Evolutionary conservation across 192 early-diverging fungal species (phyloP).

Genomic region (Coemansia sp.): DNA sequence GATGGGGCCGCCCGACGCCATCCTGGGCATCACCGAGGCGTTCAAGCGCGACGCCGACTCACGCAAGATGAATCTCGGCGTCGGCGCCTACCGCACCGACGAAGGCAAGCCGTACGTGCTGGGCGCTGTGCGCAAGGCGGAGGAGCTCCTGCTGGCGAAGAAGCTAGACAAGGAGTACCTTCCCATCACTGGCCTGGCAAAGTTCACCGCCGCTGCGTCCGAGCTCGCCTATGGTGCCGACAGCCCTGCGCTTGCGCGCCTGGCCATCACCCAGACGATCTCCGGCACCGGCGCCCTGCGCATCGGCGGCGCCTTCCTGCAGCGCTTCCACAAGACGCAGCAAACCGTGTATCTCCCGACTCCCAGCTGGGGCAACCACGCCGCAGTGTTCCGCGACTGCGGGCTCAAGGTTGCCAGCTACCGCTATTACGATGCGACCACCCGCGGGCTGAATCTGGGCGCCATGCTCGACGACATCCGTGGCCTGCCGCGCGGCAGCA

Average conservation of each 20-base stretch:
- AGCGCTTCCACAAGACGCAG: constrained; percentile 73
- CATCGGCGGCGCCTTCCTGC: constrained; percentile 88
- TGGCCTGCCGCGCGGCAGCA: constrained; percentile 82
- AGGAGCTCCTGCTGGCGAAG: constrained; percentile 68
- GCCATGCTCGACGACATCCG: constrained; percentile 91
- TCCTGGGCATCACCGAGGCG: constrained; percentile 89
- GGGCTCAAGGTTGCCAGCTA: constrained; percentile 87
- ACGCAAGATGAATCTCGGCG: constrained; percentile 97
- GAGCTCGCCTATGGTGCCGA: constrained; percentile 84
- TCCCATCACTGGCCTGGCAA: constrained; percentile 87
- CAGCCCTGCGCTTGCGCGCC: constrained; percentile 66
- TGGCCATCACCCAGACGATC: constrained; percentile 92
- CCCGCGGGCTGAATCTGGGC: constrained; percentile 89
- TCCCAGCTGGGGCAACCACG: constrained; percentile 99
- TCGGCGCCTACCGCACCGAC: constrained; percentile 97
- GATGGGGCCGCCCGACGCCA: constrained; percentile 75
- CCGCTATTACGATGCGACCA: constrained; percentile 93
- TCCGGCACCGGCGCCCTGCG: constrained; percentile 98
- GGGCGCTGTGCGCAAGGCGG: constrained; percentile 87
- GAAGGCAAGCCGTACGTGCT: constrained; percentile 92
- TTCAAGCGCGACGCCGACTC: constrained; percentile 90
- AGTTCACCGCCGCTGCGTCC: constrained; percentile 81
- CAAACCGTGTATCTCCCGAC: constrained; percentile 91
- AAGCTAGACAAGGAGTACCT: constrained; percentile 95
- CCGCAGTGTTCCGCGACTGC: constrained; percentile 87